These are phyloP conservation scores for Septoria petroselini DNA, from an alignment of 2,329 filamentous ascomycete genomes.

Conservation along the genomic window DNA sequence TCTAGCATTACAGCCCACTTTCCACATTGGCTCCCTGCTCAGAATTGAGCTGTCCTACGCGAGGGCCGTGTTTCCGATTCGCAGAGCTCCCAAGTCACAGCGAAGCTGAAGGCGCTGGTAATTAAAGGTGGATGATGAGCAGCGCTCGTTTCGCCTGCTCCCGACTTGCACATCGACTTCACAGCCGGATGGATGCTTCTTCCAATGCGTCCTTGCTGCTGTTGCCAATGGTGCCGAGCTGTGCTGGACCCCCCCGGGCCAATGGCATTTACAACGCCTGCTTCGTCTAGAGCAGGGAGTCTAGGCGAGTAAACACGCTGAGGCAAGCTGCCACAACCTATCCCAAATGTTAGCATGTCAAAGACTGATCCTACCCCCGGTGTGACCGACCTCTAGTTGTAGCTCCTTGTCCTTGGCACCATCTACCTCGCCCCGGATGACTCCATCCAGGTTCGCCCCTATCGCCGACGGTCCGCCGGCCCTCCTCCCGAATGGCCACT, in stretches of 20 bases:
- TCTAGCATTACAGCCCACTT: too few relatives aligned
- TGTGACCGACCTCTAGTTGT: constrained; percentile 75
- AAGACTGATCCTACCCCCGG: background rate
- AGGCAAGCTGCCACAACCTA: constrained; percentile 87
- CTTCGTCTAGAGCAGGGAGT: constrained; percentile 75
- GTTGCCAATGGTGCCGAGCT: background rate
- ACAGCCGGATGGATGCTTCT: background rate
- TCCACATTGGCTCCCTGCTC: too few relatives aligned
- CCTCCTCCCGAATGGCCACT: constrained; percentile 92
- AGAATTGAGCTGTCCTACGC: too few relatives aligned
- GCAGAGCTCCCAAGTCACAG: too few relatives aligned
- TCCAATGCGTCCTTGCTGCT: background rate
- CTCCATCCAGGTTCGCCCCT: constrained; percentile 85
- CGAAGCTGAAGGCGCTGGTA: too few relatives aligned
- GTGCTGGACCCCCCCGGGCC: background rate
- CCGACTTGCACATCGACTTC: too few relatives aligned
- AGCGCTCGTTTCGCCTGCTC: too few relatives aligned
- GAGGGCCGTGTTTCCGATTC: too few relatives aligned
- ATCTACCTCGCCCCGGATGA: constrained; percentile 82
- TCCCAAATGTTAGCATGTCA: constrained; percentile 28
- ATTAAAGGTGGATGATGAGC: too few relatives aligned
- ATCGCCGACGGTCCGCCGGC: constrained; percentile 73
- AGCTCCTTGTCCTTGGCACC: constrained; percentile 88
- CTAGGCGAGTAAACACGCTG: constrained; percentile 94
- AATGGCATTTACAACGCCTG: background rate